Conservation (phyloP, 2,329 filamentous ascomycete genomes). For the Scedosporium boydii region DNA sequence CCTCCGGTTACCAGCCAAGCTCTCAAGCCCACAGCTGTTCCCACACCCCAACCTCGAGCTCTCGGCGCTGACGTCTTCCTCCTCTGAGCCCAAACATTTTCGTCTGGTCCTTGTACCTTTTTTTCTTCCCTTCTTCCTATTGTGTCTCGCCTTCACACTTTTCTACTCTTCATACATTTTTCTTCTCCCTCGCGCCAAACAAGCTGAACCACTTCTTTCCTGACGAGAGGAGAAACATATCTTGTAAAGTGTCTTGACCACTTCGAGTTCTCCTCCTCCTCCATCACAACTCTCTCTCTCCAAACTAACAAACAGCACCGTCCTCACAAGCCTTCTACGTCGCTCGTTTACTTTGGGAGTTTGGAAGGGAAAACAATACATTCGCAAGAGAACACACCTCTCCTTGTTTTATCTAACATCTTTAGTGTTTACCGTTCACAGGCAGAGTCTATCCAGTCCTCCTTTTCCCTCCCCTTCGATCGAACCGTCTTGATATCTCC, state of each 20-base stretch:
- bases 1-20: conserved; percentile 1
- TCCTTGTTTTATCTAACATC: neutral
- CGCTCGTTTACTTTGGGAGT: neutral
- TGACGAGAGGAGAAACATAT: neutral
- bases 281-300: neutral
- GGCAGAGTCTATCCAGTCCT: neutral
- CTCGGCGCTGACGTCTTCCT: neutral
- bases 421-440: neutral
- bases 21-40: neutral
- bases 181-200: neutral
- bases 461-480: neutral
- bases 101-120: neutral
- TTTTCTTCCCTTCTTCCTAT: neutral
- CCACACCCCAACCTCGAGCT: conserved; percentile 1
- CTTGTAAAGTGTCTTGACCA: neutral
- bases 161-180: neutral
- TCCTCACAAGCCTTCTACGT: neutral
- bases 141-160: neutral
- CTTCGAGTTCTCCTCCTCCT: neutral
- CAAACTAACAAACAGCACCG: neutral
- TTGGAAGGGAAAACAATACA: neutral
- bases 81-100: neutral
- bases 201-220: conserved; percentile 2
- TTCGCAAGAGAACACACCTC: neutral
- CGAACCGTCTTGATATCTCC: neutral